Percentiles rank a stretch among this genome's conserved stretches.
Conservation (phyloP, 2,329 filamentous ascomycete genomes). For the Cordyceps pruinosa region DNA sequence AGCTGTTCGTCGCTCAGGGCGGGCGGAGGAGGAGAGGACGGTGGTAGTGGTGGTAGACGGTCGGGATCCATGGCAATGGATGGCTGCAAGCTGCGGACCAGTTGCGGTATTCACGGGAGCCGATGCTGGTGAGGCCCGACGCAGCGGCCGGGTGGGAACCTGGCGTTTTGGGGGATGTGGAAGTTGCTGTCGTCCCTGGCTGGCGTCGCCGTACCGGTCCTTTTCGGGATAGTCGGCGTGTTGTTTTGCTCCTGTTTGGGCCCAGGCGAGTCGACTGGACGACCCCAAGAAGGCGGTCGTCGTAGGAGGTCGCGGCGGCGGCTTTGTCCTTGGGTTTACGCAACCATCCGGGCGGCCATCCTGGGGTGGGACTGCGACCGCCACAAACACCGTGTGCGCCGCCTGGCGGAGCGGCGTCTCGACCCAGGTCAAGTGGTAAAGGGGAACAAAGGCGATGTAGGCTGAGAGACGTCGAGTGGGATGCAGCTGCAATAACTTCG, state of each 20-base stretch:
- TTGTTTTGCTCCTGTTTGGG: conserved; percentile 3
- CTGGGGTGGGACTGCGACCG: conserved; percentile 1
- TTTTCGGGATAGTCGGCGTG: not conserved
- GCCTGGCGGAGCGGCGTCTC: not conserved
- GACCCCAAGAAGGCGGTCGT: not conserved
- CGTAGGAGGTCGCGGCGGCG: conserved; percentile 1
- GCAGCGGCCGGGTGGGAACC: conserved; percentile 8
- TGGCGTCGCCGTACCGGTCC: not conserved
- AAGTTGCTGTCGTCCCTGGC: not conserved
- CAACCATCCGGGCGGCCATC: conserved; percentile 7
- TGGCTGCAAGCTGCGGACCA: conserved; percentile 9
- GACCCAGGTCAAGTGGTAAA: not conserved
- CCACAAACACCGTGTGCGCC: conserved; percentile 6
- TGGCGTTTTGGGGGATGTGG: not conserved
- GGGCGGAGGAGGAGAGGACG: not conserved
- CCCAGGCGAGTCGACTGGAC: not conserved
- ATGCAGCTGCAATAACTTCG: conserved; percentile 2
- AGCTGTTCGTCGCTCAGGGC: conserved; percentile 1
- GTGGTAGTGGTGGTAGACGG: not conserved
- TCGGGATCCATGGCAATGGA: conserved; percentile 7
- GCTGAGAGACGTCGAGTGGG: not conserved
- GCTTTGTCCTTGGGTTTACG: not conserved
- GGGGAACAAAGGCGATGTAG: not conserved
- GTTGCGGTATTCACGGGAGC: not conserved
- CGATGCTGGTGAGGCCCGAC: conserved; percentile 9